Conservation (phyloP, 305 asterid species). For the Rubia tinctorum region DNA sequence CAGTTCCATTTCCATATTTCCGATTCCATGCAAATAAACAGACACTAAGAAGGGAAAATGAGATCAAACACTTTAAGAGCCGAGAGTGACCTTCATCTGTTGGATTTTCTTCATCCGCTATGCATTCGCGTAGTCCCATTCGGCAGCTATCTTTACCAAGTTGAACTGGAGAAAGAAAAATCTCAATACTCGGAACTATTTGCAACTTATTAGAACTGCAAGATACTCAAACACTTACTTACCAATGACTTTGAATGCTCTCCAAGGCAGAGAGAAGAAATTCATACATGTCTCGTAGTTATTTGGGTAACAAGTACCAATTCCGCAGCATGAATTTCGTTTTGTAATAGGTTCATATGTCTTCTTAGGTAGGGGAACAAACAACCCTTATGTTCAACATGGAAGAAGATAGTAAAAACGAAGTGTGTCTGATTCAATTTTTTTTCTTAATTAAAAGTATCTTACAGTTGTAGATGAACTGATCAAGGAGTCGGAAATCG, state of each 20-base stretch:
- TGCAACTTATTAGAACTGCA: not conserved
- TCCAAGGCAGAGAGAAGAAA: slow-evolving; percentile 22
- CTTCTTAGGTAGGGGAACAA: not conserved
- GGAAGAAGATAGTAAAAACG: not conserved
- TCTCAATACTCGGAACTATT: not conserved
- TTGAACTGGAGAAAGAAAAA: slow-evolving; percentile 18
- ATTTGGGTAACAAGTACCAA: slow-evolving; percentile 18
- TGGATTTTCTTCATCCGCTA: slow-evolving; percentile 26
- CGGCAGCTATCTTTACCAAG: not conserved
- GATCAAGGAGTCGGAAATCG: slow-evolving; percentile 25
- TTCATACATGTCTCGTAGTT: slow-evolving; percentile 33
- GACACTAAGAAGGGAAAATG: not conserved
- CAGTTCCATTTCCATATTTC: not conserved
- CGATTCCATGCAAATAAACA: not conserved
- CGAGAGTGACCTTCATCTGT: not conserved
- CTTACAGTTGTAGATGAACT: slow-evolving; percentile 32
- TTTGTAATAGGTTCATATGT: not conserved
- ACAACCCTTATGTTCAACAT: not conserved
- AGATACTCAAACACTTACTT: slow-evolving; percentile 11
- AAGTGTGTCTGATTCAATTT: not conserved
- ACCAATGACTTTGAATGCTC: not conserved
- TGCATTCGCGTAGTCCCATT: not conserved
- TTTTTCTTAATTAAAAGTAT: not conserved
- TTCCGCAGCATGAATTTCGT: not conserved
- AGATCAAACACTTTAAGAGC: not conserved